These are phyloP conservation scores for Nakataea oryzae DNA, from an alignment of 2,329 filamentous ascomycete genomes.

Conservation along the genomic window DNA sequence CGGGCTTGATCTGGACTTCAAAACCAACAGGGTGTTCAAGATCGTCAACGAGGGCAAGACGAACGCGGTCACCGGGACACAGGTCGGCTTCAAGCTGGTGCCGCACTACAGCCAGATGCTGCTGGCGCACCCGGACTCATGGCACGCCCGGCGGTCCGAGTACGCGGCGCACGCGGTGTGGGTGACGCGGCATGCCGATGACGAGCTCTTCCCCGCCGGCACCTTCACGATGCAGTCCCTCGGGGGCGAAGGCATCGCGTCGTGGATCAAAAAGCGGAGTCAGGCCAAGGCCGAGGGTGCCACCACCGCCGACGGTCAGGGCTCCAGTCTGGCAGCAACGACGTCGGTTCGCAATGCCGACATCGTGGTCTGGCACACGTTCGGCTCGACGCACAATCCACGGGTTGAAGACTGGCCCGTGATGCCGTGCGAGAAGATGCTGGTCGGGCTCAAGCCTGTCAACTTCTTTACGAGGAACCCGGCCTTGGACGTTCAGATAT, in stretches of 20 bases:
- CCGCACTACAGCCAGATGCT: slow-evolving; percentile 34
- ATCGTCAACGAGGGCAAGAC: slow-evolving; percentile 31
- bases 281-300: slow-evolving; percentile 2
- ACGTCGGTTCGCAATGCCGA: slow-evolving; percentile 34
- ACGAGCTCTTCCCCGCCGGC: slow-evolving; percentile 31
- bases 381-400: slow-evolving; percentile 54
- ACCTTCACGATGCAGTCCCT: slow-evolving; percentile 35
- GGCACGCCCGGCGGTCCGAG: slow-evolving; percentile 27
- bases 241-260: slow-evolving; percentile 27
- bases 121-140: slow-evolving; percentile 26
- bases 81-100: slow-evolving; percentile 35
- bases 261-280: slow-evolving; percentile 23
- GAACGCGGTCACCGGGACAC: slow-evolving; percentile 31
- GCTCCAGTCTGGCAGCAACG: slow-evolving; percentile 21
- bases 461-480: slow-evolving; percentile 9
- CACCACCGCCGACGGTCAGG: too few species aligned
- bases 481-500: slow-evolving; percentile 6
- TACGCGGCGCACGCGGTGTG: slow-evolving; percentile 33
- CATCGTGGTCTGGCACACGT: slow-evolving; percentile 47
- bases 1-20: slow-evolving; percentile 37
- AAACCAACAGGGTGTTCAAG: slow-evolving; percentile 36
- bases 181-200: slow-evolving; percentile 31
- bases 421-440: slow-evolving; percentile 30
- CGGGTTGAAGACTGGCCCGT: slow-evolving; percentile 58
- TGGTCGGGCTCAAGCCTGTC: slow-evolving; percentile 6